Conservation (phyloP, 805 yeast genomes). For the Candida berthetii region DNA sequence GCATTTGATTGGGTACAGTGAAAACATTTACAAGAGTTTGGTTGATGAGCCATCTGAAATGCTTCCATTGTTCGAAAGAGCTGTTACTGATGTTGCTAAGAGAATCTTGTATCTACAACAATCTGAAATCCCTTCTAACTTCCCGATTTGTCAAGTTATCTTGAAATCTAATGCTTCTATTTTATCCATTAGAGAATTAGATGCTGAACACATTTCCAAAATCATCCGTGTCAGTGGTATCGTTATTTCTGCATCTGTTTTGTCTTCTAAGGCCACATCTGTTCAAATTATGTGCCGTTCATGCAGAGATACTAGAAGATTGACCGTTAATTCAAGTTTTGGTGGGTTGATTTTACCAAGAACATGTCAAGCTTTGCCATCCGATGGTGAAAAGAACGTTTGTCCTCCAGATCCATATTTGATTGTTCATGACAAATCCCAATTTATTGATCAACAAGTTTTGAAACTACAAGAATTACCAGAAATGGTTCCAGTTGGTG, state of each 20-base stretch:
- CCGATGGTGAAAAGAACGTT: constrained; percentile 44
- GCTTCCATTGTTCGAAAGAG: constrained; percentile 79
- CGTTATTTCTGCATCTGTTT: constrained; percentile 83
- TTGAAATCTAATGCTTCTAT: constrained; percentile 67
- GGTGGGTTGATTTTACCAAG: constrained; percentile 67
- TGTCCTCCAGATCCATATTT: constrained; percentile 94
- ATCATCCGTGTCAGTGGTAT: constrained; percentile 91
- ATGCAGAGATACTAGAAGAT: constrained; percentile 74
- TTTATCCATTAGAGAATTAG: constrained; percentile 72
- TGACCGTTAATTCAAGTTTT: constrained; percentile 61
- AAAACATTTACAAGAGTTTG: constrained; percentile 78
- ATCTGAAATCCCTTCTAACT: constrained; percentile 41
- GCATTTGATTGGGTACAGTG: constrained; percentile 83
- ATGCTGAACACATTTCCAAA: constrained; percentile 82
- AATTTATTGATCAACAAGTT: constrained; percentile 92
- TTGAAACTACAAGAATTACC: constrained; percentile 95
- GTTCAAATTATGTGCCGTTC: constrained; percentile 81
- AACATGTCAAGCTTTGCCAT: constrained; percentile 50
- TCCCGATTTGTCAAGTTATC: constrained; percentile 83
- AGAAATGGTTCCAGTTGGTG: constrained; percentile 98
- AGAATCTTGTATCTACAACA: constrained; percentile 42
- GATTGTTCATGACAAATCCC: constrained; percentile 88
- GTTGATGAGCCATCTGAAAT: constrained; percentile 84
- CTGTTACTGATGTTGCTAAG: constrained; percentile 82
- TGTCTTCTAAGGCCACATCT: constrained; percentile 79